Percentiles rank a stretch among this genome's conserved stretches.
phyloP scores from a whole-genome alignment of 306 rosid genomes.

The Citrullus amarus region DNA sequence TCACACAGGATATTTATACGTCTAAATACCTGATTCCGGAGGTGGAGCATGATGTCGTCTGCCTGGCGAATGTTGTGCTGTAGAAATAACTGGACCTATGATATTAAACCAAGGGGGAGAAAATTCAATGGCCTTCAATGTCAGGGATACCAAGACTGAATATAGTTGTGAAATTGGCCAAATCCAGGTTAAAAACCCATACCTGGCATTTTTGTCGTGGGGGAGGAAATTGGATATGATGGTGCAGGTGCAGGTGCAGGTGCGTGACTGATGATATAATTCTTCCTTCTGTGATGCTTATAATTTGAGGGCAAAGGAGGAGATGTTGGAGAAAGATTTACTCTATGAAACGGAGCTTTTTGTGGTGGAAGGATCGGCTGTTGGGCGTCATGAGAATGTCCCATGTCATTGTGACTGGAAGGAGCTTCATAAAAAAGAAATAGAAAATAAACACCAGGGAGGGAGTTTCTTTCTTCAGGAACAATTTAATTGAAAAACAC shows the following conservation, averaged over 20 bases:
- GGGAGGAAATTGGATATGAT: slow-evolving; percentile 42
- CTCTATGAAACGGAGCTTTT: slow-evolving; percentile 28
- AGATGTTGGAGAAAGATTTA: slow-evolving; percentile 32
- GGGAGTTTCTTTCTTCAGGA: not conserved
- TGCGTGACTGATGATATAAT: slow-evolving; percentile 40
- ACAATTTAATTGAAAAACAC: not conserved
- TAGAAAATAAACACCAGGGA: slow-evolving; percentile 6
- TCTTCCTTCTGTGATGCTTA: slow-evolving; percentile 39
- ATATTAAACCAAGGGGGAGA: not conserved
- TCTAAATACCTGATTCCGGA: slow-evolving; percentile 36
- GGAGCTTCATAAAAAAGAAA: slow-evolving; percentile 35
- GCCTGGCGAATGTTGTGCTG: slow-evolving; percentile 24
- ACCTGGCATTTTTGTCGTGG: slow-evolving; percentile 40
- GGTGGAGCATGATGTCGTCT: slow-evolving; percentile 46
- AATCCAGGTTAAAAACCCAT: slow-evolving; percentile 12
- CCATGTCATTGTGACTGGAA: slow-evolving; percentile 21
- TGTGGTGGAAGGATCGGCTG: slow-evolving; percentile 31
- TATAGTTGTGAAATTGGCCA: not conserved
- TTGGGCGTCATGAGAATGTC: slow-evolving; percentile 30
- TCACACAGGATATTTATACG: slow-evolving; percentile 4
- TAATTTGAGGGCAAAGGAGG: slow-evolving; percentile 31
- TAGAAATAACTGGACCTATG: slow-evolving; percentile 44
- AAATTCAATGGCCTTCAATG: not conserved
- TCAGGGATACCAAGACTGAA: not conserved
- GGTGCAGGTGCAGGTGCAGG: slow-evolving; percentile 27